Evolutionary conservation across 2,329 filamentous ascomycete species (phyloP), one percentile per base, ranked within the genome.

Genomic region (Graphilbum sp.): DNA sequence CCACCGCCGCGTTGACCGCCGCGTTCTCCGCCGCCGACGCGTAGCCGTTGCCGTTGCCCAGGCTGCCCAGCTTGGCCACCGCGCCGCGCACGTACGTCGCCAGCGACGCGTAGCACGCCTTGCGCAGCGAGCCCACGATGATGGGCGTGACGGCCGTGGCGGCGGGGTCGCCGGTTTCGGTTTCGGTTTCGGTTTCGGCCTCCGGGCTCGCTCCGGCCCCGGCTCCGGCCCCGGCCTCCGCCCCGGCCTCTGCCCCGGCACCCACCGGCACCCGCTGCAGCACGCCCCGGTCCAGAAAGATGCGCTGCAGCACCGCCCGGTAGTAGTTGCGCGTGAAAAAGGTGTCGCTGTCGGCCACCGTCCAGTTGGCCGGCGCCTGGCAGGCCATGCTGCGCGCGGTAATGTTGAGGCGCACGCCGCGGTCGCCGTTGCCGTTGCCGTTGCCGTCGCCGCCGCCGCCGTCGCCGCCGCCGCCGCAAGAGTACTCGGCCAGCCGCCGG

Each of bases 331-430:
- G 72, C 0, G 77, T 84, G 62, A 98, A 96, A 61, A 96, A 98
- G 8, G 65, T 67, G 37, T 86, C 79, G 53, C 83, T 92, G 43
- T 94, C 87, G 21, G 68, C 63, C 19, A 66, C 63, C 2, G 80
- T 81, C 90, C 90, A 98, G 61, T 98, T 98, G 42, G 77, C 68
- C 2, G 90, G 87, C 8, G 90, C 90, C 60, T 98, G 90, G 36
- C 92, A 87, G 3, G 88, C 88, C 88, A 96, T 95, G 80, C 94
- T 94, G 33, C 90, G 75, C 1, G 90, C 86, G 4, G 90, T 98
- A 52, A 96, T 94, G 57, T 98, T 96, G 41, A 96, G 67, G 19
- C 83, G 72, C 34, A 96, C 67, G 3, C 86, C 85, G 9, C 66
- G 32, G 7, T 42, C 37, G 20, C n/a, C 35, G 20, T 18, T 38